Percentiles rank a stretch among this genome's conserved stretches.
phyloP scores from a whole-genome alignment of 1,284 basidiomycete genomes.

The Microbotryum saponariae region DNA sequence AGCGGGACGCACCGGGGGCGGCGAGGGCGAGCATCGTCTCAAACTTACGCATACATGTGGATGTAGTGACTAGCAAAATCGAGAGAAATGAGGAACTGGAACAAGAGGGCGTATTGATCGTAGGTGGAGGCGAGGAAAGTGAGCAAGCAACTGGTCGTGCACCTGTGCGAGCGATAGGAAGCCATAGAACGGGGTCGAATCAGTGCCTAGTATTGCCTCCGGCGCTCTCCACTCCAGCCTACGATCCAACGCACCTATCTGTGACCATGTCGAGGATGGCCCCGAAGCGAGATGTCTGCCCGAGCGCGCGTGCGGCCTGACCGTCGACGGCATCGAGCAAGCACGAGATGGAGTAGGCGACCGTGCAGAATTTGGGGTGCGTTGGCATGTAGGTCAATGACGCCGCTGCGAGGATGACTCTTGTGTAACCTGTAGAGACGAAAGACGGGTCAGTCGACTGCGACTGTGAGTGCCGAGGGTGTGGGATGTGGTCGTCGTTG shows the following conservation, averaged over 20 bases:
- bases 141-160: conserved; percentile 89
- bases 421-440: conserved; percentile 64
- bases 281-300: conserved; percentile 91
- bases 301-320: conserved; percentile 77
- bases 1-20: conserved; percentile 9
- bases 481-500: neutral
- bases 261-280: conserved; percentile 99
- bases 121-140: conserved; percentile 90
- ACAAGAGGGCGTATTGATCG: conserved; percentile 69
- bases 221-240: too few relatives aligned
- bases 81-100: conserved; percentile 92
- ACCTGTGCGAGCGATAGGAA: conserved; percentile 49
- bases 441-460: neutral
- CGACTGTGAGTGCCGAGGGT: neutral
- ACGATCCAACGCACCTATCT: conserved; percentile 62
- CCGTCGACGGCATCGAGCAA: conserved; percentile 94
- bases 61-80: conserved; percentile 99
- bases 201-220: too few relatives aligned
- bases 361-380: conserved; percentile 84
- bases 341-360: conserved; percentile 86
- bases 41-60: conserved; percentile 93
- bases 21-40: neutral
- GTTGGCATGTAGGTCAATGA: conserved; percentile 90
- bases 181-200: too few relatives aligned
- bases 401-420: conserved; percentile 81